Percentiles rank a stretch among this genome's conserved stretches.
Conservation (phyloP, 768 basidiomycete genomes). For the Lactarius deliciosus region DNA sequence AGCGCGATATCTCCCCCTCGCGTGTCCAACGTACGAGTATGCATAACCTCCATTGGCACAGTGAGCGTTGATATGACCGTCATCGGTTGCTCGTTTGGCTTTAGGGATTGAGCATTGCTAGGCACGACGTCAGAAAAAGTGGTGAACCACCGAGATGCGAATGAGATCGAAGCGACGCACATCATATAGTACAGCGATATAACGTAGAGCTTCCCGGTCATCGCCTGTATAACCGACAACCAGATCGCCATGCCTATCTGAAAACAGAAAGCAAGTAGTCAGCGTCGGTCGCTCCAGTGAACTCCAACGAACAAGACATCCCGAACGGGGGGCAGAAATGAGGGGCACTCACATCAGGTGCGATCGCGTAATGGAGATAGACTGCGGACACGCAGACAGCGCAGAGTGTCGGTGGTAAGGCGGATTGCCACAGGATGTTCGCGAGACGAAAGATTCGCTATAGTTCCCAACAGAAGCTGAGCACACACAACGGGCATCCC, state of each 20-base stretch:
- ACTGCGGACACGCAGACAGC: background rate
- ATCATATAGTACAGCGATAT: slow-evolving; percentile 18
- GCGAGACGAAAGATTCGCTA: slow-evolving; percentile 15
- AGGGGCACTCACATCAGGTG: slow-evolving; percentile 1
- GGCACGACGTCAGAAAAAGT: background rate
- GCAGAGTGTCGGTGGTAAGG: slow-evolving; percentile 18
- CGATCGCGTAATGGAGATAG: background rate
- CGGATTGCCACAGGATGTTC: slow-evolving; percentile 14
- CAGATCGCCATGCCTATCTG: background rate
- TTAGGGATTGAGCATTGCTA: background rate
- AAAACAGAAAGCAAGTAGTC: background rate
- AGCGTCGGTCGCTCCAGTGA: background rate
- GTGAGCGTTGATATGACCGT: slow-evolving; percentile 9
- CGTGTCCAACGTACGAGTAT: background rate
- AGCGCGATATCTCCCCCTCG: background rate
- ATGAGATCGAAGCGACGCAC: background rate
- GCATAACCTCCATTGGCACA: slow-evolving; percentile 1
- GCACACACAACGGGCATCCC: background rate
- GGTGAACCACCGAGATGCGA: background rate
- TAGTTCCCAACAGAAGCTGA: background rate
- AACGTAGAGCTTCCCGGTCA: slow-evolving; percentile 23
- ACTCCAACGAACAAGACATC: too few relatives aligned
- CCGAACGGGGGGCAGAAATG: background rate
- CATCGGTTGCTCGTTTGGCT: background rate
- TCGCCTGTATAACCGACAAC: background rate